Base-by-base conservation (phyloP, 768 basidiomycete species). In the Collybiopsis luxurians region DNA sequence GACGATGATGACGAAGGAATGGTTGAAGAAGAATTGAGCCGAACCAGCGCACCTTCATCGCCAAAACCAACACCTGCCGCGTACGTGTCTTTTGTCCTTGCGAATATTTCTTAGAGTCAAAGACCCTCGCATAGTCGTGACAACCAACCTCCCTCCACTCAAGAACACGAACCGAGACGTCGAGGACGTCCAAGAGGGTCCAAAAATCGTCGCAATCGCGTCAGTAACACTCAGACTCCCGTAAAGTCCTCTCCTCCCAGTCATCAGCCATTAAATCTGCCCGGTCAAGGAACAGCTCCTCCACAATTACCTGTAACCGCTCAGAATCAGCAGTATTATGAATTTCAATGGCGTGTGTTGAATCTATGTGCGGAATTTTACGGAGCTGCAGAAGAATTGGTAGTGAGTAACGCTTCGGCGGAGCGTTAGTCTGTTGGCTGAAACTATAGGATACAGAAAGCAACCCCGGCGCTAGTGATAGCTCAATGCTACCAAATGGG, bases 291-390 rank as follows among this genome's bases (percentile, higher is more conserved):
- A 34, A 50, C 59, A 47, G 40, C 42, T 12, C 66, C 63, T 10
- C 66, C 67, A 5, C 61, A 61, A 36, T 54, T 64, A 24, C 63
- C 72, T n/a, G 77, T 85, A 24, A 82, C 80, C 56, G 74, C 84
- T 2, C 83, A 86, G 60, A 89, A 89, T 66, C 86, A 89, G 60
- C 84, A 85, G 64, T 91, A 89, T 68, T 90, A 89, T 69, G 89
- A 92, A 66, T 92, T 92, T 64, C 90, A 92, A 67, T 92, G 90
- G 90, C 83, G 89, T 53, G 83, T 90, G 39, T 69, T 92, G 56
- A 90, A 90, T 64, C 73, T 92, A 39, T 92, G 90, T 69, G 85
- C 88, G 1, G 90, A 92, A 67, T 92, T 92, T 67, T 92, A 92
- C 71, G 86, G 84, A 26, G 90, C 90, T 5, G 90, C 90, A 17